phyloP scores from a whole-genome alignment of 1,284 basidiomycete genomes.

The Sanghuangporus sanghuang region DNA sequence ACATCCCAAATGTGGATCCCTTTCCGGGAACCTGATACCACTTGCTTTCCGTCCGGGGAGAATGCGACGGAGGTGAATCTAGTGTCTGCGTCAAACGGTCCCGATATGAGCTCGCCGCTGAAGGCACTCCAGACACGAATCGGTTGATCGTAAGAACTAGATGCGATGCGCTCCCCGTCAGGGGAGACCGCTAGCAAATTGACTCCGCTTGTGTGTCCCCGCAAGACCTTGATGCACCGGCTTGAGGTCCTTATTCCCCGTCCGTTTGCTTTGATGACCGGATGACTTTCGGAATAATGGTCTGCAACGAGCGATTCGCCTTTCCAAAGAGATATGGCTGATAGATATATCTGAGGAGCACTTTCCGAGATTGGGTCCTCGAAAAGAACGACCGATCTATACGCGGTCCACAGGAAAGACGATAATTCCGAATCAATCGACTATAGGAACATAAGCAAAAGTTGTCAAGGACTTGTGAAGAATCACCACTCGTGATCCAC shows the following conservation, averaged over 20 bases:
- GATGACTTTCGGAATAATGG: background rate
- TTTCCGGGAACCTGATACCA: constrained; percentile 55
- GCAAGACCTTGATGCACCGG: background rate
- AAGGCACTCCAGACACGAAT: background rate
- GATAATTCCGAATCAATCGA: background rate
- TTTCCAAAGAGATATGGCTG: background rate
- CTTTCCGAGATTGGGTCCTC: background rate
- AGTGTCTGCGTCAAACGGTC: background rate
- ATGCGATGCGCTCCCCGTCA: constrained; percentile 50
- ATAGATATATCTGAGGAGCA: background rate
- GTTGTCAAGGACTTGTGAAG: background rate
- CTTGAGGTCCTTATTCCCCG: background rate
- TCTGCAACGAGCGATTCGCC: background rate
- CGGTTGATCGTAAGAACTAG: constrained; percentile 37
- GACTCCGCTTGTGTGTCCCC: background rate
- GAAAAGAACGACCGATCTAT: background rate
- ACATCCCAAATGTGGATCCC: constrained; percentile 90
- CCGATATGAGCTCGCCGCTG: background rate
- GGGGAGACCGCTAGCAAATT: constrained; percentile 17
- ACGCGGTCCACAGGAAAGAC: background rate
- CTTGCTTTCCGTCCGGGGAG: background rate
- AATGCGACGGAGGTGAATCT: background rate
- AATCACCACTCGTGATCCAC: background rate
- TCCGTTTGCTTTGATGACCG: background rate
- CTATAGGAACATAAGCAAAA: background rate